Conservation (phyloP, 768 basidiomycete species). For the Calocybe gangraenosa region DNA sequence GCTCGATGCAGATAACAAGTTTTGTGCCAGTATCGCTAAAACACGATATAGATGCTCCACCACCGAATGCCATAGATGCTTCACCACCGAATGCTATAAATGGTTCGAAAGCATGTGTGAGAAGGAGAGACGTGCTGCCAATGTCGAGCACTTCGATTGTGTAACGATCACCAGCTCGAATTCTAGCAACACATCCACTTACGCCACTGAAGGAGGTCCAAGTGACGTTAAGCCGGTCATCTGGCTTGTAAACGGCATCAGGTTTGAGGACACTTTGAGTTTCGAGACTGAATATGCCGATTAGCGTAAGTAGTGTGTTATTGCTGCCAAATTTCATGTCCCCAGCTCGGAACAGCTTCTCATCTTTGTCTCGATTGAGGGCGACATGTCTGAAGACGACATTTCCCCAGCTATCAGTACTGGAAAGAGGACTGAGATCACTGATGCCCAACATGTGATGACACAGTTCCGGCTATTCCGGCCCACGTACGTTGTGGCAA, state of each 20-base stretch:
- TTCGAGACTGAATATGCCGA: conserved; percentile 3
- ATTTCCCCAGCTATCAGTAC: conserved; percentile 5
- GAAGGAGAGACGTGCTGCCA: neutral
- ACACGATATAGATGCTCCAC: no score
- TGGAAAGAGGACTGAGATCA: neutral
- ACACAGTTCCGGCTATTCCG: neutral
- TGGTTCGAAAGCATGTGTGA: no score
- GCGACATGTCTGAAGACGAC: conserved; percentile 7
- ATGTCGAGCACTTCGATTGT: conserved; percentile 5
- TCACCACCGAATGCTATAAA: no score
- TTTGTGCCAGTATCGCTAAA: conserved; percentile 7
- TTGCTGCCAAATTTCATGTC: conserved; percentile 2
- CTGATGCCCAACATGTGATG: conserved; percentile 9
- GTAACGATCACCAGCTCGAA: no score
- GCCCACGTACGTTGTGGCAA: conserved; percentile 4
- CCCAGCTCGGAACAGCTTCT: neutral
- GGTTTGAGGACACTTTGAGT: neutral
- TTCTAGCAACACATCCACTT: conserved; percentile 1
- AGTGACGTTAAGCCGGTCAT: neutral
- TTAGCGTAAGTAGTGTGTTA: conserved; percentile 1
- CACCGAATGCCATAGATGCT: no score
- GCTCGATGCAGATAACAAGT: neutral
- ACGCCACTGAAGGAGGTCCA: conserved; percentile 5
- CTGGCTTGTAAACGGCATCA: neutral
- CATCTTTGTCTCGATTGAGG: neutral